These are phyloP conservation scores for Akanthomyces muscarius DNA, from an alignment of 2,329 filamentous ascomycete genomes.

Conservation along the genomic window DNA sequence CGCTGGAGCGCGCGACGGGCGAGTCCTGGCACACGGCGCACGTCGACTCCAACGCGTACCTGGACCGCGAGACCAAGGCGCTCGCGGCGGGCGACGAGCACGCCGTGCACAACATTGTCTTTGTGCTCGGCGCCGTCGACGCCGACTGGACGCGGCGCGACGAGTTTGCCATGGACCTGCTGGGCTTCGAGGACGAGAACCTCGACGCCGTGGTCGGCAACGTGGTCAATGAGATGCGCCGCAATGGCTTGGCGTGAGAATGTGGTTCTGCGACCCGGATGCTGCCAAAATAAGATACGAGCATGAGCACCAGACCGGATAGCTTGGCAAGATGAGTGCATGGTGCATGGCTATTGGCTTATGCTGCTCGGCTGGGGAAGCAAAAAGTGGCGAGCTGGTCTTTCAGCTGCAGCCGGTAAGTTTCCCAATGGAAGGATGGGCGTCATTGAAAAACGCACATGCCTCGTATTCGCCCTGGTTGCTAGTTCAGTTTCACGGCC, in stretches of 20 bases:
- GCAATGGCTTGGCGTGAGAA: conserved; percentile 11
- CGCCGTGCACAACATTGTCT: conserved; percentile 46
- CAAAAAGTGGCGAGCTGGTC: not conserved
- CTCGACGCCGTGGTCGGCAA: conserved; percentile 38
- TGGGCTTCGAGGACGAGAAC: conserved; percentile 44
- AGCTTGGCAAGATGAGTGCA: not conserved
- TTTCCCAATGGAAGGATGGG: not conserved
- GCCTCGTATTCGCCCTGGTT: conserved; percentile 13
- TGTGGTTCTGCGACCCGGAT: no score
- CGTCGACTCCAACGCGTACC: conserved; percentile 37
- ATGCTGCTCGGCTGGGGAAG: not conserved
- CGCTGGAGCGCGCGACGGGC: conserved; percentile 48
- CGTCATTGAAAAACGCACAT: not conserved
- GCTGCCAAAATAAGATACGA: conserved; percentile 1
- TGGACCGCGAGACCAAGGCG: conserved; percentile 34
- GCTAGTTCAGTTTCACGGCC: not conserved
- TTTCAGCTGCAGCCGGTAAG: not conserved
- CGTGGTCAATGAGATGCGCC: conserved; percentile 28
- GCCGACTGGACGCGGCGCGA: conserved; percentile 45
- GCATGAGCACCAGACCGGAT: not conserved
- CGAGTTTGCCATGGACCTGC: conserved; percentile 44
- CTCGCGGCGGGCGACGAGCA: conserved; percentile 36
- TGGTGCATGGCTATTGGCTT: not conserved
- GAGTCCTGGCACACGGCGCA: conserved; percentile 33
- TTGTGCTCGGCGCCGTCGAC: conserved; percentile 44